Conservation (phyloP, 257 asterid species). For the Anisodus tanguticus region DNA sequence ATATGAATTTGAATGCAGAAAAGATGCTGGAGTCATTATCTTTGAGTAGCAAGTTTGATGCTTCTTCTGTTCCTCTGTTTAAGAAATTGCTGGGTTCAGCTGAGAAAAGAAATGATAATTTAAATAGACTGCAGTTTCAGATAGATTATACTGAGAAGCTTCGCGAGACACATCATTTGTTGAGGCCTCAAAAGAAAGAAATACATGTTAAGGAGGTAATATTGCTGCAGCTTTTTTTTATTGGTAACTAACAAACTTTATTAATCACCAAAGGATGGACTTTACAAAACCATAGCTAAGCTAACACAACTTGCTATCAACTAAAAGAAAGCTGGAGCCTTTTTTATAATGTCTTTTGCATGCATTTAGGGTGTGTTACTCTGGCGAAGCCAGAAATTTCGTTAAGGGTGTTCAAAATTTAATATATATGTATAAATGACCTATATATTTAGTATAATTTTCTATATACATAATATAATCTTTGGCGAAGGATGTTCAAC, state of each 20-base stretch:
- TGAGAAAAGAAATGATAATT: conserved; percentile 40
- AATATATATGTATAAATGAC: too few species aligned
- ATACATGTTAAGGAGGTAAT: conserved; percentile 56
- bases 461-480: too few species aligned
- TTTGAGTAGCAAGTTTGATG: conserved; percentile 37
- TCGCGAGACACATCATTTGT: conserved; percentile 26
- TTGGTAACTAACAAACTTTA: too few species aligned
- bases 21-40: conserved; percentile 40
- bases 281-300: too few species aligned
- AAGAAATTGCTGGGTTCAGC: conserved; percentile 38
- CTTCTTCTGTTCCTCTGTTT: conserved; percentile 32
- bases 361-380: conserved; percentile 4
- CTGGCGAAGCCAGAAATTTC: not conserved
- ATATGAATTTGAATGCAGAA: conserved; percentile 40
- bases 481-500: too few species aligned
- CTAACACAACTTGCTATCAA: too few species aligned
- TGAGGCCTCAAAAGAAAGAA: conserved; percentile 51
- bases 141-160: conserved; percentile 46
- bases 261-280: too few species aligned
- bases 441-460: too few species aligned
- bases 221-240: not conserved
- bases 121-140: conserved; percentile 35
- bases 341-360: conserved; percentile 12
- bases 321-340: too few species aligned
- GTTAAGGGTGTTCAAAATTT: too few species aligned